phyloP scores from a whole-genome alignment of 2,329 filamentous ascomycete species.

The Cladophialophora bantiana region DNA sequence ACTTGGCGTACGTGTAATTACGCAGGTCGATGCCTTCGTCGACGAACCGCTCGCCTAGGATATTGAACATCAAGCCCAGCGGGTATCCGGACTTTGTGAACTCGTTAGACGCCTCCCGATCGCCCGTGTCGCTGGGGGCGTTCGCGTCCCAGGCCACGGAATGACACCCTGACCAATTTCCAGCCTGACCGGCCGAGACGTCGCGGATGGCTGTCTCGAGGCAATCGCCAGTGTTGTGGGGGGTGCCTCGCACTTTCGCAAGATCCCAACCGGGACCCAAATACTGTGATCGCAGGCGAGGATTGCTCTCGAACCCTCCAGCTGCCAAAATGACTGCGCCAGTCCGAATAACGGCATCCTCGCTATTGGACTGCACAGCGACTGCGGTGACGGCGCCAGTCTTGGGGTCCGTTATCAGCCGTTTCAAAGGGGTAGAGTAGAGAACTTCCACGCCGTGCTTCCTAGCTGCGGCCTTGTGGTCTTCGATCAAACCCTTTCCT shows the following conservation, averaged over 20 bases:
- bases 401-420: constrained; percentile 46
- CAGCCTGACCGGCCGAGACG: constrained; percentile 57
- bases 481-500: constrained; percentile 64
- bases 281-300: constrained; percentile 62
- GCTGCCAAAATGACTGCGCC: constrained; percentile 62
- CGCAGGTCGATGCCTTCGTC: constrained; percentile 71
- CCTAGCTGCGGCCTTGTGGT: constrained; percentile 52
- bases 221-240: constrained; percentile 68
- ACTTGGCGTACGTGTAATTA: constrained; percentile 73
- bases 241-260: constrained; percentile 68
- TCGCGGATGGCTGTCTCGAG: constrained; percentile 61
- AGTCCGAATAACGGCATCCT: constrained; percentile 41
- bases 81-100: constrained; percentile 75
- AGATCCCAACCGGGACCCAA: constrained; percentile 69
- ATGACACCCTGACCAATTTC: constrained; percentile 71
- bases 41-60: constrained; percentile 66
- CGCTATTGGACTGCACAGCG: constrained; percentile 22
- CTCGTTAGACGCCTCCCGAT: constrained; percentile 68
- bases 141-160: constrained; percentile 71
- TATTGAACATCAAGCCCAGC: constrained; percentile 70
- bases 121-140: constrained; percentile 61
- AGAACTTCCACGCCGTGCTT: constrained; percentile 53
- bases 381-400: constrained; percentile 40
- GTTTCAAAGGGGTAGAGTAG: constrained; percentile 57
- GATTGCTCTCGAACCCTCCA: constrained; percentile 70